Evolutionary conservation across 2,329 filamentous ascomycete genomes (phyloP).

Genomic region (Capronia epimyces): DNA sequence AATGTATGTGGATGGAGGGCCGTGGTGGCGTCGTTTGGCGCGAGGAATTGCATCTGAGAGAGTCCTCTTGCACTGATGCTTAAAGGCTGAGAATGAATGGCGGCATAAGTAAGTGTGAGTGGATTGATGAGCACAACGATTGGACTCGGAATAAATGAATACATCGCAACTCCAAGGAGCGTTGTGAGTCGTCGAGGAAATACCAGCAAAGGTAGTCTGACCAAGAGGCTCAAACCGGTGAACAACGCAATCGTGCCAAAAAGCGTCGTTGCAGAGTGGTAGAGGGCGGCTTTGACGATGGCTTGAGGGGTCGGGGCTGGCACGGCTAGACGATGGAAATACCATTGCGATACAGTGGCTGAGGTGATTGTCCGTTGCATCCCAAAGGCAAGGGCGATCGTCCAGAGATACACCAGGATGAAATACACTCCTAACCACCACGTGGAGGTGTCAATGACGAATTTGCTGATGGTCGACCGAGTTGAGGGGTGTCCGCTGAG

Average conservation of each 20-base stretch:
- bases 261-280: conserved; percentile 75
- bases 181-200: conserved; percentile 70
- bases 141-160: conserved; percentile 76
- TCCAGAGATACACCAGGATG: conserved; percentile 93
- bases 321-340: conserved; percentile 84
- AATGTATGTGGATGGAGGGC: conserved; percentile 47
- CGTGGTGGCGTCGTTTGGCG: conserved; percentile 66
- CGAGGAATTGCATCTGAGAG: conserved; percentile 75
- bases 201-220: conserved; percentile 78
- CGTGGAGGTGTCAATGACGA: conserved; percentile 78
- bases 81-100: conserved; percentile 85
- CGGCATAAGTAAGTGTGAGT: conserved; percentile 83
- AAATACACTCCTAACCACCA: conserved; percentile 96
- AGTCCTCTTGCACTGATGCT: conserved; percentile 71
- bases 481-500: conserved; percentile 76
- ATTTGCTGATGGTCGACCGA: conserved; percentile 50
- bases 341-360: conserved; percentile 96
- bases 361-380: conserved; percentile 88
- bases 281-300: conserved; percentile 75
- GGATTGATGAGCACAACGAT: conserved; percentile 85
- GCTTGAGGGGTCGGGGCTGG: conserved; percentile 72
- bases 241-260: conserved; percentile 91
- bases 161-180: conserved; percentile 64
- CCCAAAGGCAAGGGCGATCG: conserved; percentile 76
- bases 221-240: conserved; percentile 70